phyloP scores from a whole-genome alignment of 2,329 filamentous ascomycete species.

The Aspergillus calidoustus region DNA sequence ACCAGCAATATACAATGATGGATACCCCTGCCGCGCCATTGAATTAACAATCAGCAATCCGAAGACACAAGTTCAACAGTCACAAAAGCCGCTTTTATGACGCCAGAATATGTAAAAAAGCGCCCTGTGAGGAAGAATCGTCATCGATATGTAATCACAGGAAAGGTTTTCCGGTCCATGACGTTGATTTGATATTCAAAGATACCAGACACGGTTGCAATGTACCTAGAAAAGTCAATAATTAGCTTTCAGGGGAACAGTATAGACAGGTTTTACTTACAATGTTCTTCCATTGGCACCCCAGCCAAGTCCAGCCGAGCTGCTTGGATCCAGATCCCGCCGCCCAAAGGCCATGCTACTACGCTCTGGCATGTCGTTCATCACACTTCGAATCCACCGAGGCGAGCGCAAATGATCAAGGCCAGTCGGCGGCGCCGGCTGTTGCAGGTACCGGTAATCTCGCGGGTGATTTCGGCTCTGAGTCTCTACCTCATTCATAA shows the following conservation, averaged over 20 bases:
- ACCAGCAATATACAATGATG: neutral
- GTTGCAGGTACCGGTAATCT: slow-evolving; percentile 41
- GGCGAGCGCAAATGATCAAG: slow-evolving; percentile 42
- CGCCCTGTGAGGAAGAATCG: neutral
- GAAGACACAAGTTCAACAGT: neutral
- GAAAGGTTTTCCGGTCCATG: slow-evolving; percentile 54
- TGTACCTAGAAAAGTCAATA: slow-evolving; percentile 40
- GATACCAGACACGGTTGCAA: slow-evolving; percentile 54
- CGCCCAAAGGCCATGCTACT: slow-evolving; percentile 34
- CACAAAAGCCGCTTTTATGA: slow-evolving; percentile 3
- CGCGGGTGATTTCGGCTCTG: slow-evolving; percentile 35
- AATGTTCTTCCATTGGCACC: slow-evolving; percentile 51
- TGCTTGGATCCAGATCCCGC: slow-evolving; percentile 44
- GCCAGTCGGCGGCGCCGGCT: slow-evolving; percentile 29
- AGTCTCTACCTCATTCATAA: slow-evolving; percentile 42
- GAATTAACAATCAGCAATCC: neutral
- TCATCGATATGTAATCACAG: slow-evolving; percentile 49
- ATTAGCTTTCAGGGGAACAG: slow-evolving; percentile 20
- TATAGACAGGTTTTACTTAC: slow-evolving; percentile 40
- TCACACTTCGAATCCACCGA: slow-evolving; percentile 43
- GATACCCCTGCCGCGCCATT: neutral
- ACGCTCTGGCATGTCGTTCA: slow-evolving; percentile 42
- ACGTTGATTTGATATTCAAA: slow-evolving; percentile 54
- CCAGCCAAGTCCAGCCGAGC: slow-evolving; percentile 54
- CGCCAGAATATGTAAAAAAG: neutral